A percentile compares a stretch with the other conserved stretches of the same genome.
These are phyloP conservation scores for Platismatia glauca DNA, from an alignment of 495 filamentous ascomycete species.

Conservation along the genomic window DNA sequence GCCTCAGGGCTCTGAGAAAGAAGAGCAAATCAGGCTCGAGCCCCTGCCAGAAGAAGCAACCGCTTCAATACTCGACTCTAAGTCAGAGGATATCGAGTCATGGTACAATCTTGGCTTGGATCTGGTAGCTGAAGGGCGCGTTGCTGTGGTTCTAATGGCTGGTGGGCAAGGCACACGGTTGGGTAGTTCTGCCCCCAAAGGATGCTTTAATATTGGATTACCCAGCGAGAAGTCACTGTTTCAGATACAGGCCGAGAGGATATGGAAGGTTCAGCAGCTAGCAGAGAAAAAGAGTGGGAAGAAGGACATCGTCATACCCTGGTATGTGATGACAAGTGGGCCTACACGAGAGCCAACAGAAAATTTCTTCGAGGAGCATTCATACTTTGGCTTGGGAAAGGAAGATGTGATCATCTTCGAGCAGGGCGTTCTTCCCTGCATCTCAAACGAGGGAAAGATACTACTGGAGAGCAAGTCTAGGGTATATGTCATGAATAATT, in stretches of 20 bases:
- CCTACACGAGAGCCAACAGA: constrained; percentile 90
- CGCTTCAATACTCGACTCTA: constrained; percentile 87
- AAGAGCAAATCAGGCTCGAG: constrained; percentile 57
- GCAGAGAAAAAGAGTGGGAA: constrained; percentile 63
- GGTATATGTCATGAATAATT: constrained; percentile 34
- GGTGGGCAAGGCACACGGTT: constrained; percentile 93
- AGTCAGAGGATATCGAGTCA: constrained; percentile 62
- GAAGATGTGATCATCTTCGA: constrained; percentile 91
- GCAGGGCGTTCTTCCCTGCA: constrained; percentile 92
- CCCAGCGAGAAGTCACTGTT: constrained; percentile 90
- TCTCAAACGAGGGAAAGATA: constrained; percentile 97
- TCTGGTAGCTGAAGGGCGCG: constrained; percentile 78
- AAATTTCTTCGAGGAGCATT: constrained; percentile 81
- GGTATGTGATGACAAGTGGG: constrained; percentile 99
- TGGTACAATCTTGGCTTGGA: constrained; percentile 85
- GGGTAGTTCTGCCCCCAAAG: constrained; percentile 92
- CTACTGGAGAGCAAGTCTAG: constrained; percentile 82
- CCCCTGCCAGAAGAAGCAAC: constrained; percentile 82
- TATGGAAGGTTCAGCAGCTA: constrained; percentile 73
- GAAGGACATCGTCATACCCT: constrained; percentile 67
- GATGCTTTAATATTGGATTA: constrained; percentile 90
- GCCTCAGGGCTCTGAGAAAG: constrained; percentile 44
- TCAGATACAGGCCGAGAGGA: constrained; percentile 93
- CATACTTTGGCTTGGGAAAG: constrained; percentile 79
- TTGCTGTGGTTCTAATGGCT: constrained; percentile 93